Conservation (phyloP, 1,284 basidiomycete genomes). For the Fomitopsis pinicola region DNA sequence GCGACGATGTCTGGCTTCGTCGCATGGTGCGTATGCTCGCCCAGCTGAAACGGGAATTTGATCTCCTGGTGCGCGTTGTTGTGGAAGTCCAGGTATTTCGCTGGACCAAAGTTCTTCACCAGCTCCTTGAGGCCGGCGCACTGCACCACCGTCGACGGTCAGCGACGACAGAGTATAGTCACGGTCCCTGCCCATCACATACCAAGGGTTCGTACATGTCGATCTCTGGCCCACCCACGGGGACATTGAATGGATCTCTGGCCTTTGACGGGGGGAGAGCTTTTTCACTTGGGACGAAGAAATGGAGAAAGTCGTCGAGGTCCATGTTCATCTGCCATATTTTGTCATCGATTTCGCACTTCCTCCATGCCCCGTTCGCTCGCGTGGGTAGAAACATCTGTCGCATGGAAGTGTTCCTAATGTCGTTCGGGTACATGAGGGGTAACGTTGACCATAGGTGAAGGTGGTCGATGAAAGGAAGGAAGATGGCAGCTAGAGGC, state of each 20-base stretch:
- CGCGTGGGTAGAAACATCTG: no score
- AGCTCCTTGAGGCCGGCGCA: background rate
- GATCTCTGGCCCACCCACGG: background rate
- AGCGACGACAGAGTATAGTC: no score
- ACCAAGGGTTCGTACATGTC: background rate
- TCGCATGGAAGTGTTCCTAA: no score
- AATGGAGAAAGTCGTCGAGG: no score
- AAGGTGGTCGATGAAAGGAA: background rate
- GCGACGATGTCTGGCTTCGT: background rate
- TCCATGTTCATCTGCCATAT: background rate
- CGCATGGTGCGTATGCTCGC: background rate
- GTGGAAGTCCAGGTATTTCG: constrained; percentile 30
- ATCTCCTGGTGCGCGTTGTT: background rate
- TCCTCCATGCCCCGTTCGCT: background rate
- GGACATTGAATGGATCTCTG: background rate
- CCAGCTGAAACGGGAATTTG: background rate
- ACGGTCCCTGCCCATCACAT: background rate
- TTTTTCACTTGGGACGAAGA: no score
- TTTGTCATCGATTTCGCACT: background rate
- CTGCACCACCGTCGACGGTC: background rate
- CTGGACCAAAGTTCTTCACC: constrained; percentile 31
- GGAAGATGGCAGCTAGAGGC: background rate
- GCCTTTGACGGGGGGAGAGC: no score
- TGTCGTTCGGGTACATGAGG: no score
- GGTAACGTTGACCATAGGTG: background rate